These are phyloP conservation scores for Candida nonsorbophila DNA, from an alignment of 805 yeast genomes.

Conservation along the genomic window DNA sequence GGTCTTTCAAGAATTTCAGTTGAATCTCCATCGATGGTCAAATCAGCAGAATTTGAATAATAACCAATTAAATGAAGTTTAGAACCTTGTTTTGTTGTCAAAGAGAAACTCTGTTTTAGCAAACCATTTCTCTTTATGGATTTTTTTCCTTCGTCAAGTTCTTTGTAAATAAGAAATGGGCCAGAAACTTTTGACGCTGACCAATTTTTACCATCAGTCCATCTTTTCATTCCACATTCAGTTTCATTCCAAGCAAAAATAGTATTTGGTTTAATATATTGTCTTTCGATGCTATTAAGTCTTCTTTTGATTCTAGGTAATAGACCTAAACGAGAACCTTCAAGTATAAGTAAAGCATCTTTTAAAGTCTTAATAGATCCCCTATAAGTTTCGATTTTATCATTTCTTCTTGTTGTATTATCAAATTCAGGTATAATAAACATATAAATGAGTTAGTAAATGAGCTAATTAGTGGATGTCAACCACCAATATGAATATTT, in stretches of 20 bases:
- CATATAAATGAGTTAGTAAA: too few species aligned
- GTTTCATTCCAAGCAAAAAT: slow-evolving; percentile 70
- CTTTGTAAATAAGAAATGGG: slow-evolving; percentile 47
- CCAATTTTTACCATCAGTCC: slow-evolving; percentile 80
- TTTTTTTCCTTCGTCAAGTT: slow-evolving; percentile 39
- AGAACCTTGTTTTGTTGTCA: slow-evolving; percentile 46
- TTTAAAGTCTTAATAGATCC: slow-evolving; percentile 53
- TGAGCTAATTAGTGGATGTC: too few species aligned
- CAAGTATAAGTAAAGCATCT: slow-evolving; percentile 62
- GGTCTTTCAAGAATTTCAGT: too few species aligned
- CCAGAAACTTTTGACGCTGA: slow-evolving; percentile 67
- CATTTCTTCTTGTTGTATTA: too few species aligned
- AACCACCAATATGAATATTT: too few species aligned
- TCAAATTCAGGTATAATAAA: too few species aligned
- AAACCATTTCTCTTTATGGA: slow-evolving; percentile 45
- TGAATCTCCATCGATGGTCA: slow-evolving; percentile 3
- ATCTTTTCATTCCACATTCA: slow-evolving; percentile 65
- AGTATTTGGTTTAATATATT: slow-evolving; percentile 53
- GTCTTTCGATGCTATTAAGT: slow-evolving; percentile 52
- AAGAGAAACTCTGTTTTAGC: slow-evolving; percentile 59
- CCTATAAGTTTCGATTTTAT: slow-evolving; percentile 43
- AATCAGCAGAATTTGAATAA: slow-evolving; percentile 5
- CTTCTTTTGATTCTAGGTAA: slow-evolving; percentile 58
- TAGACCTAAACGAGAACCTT: slow-evolving; percentile 54
- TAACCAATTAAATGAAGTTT: slow-evolving; percentile 62